phyloP scores from a whole-genome alignment of 768 basidiomycete genomes.

The Ramaria sp. region DNA sequence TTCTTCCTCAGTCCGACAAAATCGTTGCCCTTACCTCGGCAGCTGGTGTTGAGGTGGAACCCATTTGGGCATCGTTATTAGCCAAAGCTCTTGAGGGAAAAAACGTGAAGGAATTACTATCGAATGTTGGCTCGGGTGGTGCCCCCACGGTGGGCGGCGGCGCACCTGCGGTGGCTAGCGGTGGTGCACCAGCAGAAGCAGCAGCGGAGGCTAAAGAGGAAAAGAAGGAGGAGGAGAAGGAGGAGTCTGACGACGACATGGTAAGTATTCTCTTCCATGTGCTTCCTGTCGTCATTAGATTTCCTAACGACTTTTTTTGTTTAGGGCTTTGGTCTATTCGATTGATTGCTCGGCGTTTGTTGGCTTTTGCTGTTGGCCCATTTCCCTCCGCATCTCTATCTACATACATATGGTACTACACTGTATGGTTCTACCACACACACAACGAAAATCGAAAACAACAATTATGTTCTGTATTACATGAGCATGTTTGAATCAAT shows the following conservation, averaged over 20 bases:
- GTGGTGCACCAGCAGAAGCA: slow-evolving; percentile 47
- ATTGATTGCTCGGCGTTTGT: slow-evolving; percentile 36
- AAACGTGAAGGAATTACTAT: slow-evolving; percentile 91
- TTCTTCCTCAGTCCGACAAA: slow-evolving; percentile 70
- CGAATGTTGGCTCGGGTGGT: slow-evolving; percentile 88
- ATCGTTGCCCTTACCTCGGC: slow-evolving; percentile 75
- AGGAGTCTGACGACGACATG: slow-evolving; percentile 88
- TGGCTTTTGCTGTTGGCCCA: background rate
- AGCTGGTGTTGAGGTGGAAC: slow-evolving; percentile 79
- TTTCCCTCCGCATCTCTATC: background rate
- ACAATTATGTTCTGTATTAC: background rate
- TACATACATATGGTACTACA: background rate
- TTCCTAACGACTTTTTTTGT: background rate
- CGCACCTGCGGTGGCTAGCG: slow-evolving; percentile 40
- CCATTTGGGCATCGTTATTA: slow-evolving; percentile 96
- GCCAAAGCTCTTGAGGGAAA: slow-evolving; percentile 98
- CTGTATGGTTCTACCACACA: background rate
- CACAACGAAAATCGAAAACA: background rate
- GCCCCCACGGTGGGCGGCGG: slow-evolving; percentile 59
- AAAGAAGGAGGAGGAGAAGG: slow-evolving; percentile 81
- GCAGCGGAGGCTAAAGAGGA: slow-evolving; percentile 71
- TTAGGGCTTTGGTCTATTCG: slow-evolving; percentile 95
- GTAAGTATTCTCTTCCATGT: slow-evolving; percentile 23
- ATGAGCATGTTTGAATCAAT: too few relatives aligned
- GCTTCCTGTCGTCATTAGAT: background rate